Conservation (phyloP, 768 basidiomycete genomes). For the Boletus tylopilopsis region DNA sequence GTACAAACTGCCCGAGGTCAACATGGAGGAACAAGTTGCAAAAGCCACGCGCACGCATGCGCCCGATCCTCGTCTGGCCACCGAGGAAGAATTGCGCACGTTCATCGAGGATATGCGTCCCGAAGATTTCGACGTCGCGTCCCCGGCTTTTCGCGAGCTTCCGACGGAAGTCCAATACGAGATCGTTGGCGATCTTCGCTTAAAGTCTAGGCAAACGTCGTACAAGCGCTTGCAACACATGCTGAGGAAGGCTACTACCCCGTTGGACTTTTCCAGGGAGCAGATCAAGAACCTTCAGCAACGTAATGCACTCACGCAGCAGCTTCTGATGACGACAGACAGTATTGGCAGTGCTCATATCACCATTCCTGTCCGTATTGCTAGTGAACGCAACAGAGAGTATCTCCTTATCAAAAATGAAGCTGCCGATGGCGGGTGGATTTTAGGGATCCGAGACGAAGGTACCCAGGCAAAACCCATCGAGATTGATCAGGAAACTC, state of each 20-base stretch:
- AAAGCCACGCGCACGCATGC: conserved; percentile 55
- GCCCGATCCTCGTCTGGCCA: conserved; percentile 91
- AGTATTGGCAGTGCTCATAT: conserved; percentile 87
- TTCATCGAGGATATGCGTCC: conserved; percentile 98
- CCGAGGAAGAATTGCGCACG: conserved; percentile 86
- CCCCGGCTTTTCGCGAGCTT: conserved; percentile 84
- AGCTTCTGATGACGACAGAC: conserved; percentile 88
- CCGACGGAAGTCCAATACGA: conserved; percentile 98
- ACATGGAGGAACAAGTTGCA: conserved; percentile 60
- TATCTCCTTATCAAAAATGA: conserved; percentile 96
- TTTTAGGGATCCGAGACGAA: conserved; percentile 85
- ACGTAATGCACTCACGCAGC: conserved; percentile 89
- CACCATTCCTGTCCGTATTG: conserved; percentile 89
- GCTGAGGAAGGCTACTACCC: conserved; percentile 72
- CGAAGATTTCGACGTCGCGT: conserved; percentile 90
- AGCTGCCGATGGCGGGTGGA: conserved; percentile 86
- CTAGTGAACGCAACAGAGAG: conserved; percentile 90
- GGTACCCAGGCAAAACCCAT: conserved; percentile 86
- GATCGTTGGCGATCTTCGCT: conserved; percentile 91
- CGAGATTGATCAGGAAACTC: conserved; percentile 67
- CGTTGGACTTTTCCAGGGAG: conserved; percentile 93
- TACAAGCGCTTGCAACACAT: conserved; percentile 89
- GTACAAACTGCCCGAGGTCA: conserved; percentile 84
- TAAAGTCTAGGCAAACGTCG: conserved; percentile 93
- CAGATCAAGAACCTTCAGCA: conserved; percentile 90